phyloP scores from a whole-genome alignment of 2,329 filamentous ascomycete species.

The Lachnellula hyalina region DNA sequence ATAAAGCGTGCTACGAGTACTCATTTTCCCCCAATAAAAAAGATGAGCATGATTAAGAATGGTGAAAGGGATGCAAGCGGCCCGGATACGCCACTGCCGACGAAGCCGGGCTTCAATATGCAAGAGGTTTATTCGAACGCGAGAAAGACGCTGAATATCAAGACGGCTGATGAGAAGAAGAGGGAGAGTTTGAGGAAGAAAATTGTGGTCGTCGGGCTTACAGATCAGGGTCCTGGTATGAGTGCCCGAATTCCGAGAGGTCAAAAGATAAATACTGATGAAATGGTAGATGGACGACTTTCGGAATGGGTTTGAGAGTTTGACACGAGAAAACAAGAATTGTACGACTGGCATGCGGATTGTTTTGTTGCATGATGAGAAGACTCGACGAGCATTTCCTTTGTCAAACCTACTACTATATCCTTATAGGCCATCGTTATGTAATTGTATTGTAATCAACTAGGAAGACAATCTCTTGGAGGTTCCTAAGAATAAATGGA shows the following conservation, averaged over 20 bases:
- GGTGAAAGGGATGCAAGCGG: conserved; percentile 9
- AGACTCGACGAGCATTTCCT: too few relatives aligned
- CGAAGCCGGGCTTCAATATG: conserved; percentile 14
- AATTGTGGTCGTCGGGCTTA: conserved; percentile 22
- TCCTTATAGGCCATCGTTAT: too few relatives aligned
- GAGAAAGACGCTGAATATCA: conserved; percentile 14
- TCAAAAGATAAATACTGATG: background rate
- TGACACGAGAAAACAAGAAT: background rate
- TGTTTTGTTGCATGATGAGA: too few relatives aligned
- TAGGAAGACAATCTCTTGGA: too few relatives aligned
- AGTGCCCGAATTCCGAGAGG: background rate
- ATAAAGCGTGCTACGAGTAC: conserved; percentile 10
- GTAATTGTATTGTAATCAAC: too few relatives aligned
- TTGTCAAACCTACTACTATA: too few relatives aligned
- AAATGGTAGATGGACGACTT: conserved; percentile 1
- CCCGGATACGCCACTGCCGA: conserved; percentile 17
- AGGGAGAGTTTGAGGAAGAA: conserved; percentile 23
- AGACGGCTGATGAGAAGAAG: conserved; percentile 15
- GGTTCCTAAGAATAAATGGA: too few relatives aligned
- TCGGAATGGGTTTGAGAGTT: conserved; percentile 4
- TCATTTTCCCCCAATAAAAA: background rate
- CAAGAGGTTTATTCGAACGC: conserved; percentile 17
- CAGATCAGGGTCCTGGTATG: conserved; percentile 24
- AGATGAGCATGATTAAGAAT: conserved; percentile 10
- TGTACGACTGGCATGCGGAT: background rate